These are phyloP conservation scores for Grammothele lineata DNA, from an alignment of 768 basidiomycete species.

Conservation along the genomic window DNA sequence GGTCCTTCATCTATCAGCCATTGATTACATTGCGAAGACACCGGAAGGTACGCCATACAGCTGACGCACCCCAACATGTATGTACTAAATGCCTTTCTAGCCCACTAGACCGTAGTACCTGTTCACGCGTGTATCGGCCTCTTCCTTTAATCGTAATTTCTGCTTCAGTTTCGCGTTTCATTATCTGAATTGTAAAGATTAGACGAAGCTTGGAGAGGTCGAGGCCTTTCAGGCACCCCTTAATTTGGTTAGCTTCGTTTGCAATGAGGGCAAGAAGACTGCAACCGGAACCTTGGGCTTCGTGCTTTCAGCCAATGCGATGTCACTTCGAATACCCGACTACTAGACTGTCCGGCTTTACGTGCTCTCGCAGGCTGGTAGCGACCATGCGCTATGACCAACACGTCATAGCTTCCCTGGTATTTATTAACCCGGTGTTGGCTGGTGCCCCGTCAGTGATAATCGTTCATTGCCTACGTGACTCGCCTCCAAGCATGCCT, in stretches of 20 bases:
- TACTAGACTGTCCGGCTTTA: too few species aligned
- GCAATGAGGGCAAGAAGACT: too few species aligned
- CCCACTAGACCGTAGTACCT: constrained; percentile 18
- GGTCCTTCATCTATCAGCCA: constrained; percentile 47
- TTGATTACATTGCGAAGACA: constrained; percentile 93
- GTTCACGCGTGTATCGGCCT: constrained; percentile 8
- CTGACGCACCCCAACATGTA: too few species aligned
- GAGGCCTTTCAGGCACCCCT: constrained; percentile 2
- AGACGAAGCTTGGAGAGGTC: too few species aligned
- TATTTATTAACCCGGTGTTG: too few species aligned
- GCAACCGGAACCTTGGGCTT: too few species aligned
- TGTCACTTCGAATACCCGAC: too few species aligned
- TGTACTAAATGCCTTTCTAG: constrained; percentile 10
- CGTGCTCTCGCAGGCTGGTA: too few species aligned
- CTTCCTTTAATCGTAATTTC: constrained; percentile 11
- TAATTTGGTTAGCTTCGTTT: background rate
- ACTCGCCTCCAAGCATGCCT: constrained; percentile 2
- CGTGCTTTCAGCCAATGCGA: too few species aligned
- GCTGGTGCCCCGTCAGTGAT: too few species aligned
- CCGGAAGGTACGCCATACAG: constrained; percentile 28
- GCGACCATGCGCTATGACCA: too few species aligned
- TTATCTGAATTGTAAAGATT: constrained; percentile 1
- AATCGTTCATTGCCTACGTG: too few species aligned
- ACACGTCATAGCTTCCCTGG: constrained; percentile 12
- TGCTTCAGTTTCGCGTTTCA: background rate